Conservation (phyloP, 768 basidiomycete genomes). For the Suillus discolor region DNA sequence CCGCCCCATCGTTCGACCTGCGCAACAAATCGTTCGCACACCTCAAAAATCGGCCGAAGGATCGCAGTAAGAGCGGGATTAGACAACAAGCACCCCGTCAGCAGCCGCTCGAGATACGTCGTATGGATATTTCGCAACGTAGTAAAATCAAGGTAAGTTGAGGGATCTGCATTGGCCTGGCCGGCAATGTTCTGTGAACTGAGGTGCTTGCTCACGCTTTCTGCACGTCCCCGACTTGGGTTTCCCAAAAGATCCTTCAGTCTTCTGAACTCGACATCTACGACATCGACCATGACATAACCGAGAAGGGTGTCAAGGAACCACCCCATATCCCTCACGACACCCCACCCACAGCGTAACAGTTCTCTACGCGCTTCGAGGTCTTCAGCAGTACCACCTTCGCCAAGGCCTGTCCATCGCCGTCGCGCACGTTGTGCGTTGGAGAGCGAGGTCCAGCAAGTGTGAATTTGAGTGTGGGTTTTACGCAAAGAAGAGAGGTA, state of each 20-base stretch:
- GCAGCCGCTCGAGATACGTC: conserved; percentile 75
- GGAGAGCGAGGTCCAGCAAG: conserved; percentile 84
- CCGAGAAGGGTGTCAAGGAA: conserved; percentile 82
- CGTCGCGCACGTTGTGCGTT: conserved; percentile 83
- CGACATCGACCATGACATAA: conserved; percentile 90
- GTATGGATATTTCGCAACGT: conserved; percentile 82
- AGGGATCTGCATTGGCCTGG: conserved; percentile 15
- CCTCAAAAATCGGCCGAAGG: conserved; percentile 73
- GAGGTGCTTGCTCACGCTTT: conserved; percentile 18
- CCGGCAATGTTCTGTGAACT: conserved; percentile 12
- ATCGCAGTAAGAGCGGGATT: conserved; percentile 62
- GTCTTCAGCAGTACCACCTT: conserved; percentile 81
- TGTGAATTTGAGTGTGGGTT: conserved; percentile 77
- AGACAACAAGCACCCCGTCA: conserved; percentile 78
- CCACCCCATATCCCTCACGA: conserved; percentile 89
- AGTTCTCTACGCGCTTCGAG: conserved; percentile 62
- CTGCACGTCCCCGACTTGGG: conserved; percentile 21
- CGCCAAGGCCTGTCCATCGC: conserved; percentile 84
- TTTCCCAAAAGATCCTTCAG: conserved; percentile 61
- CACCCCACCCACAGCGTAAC: conserved; percentile 83
- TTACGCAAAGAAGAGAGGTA: conserved; percentile 85
- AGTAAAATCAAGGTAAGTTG: conserved; percentile 74
- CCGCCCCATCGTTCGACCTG: conserved; percentile 93
- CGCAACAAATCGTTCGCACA: conserved; percentile 86
- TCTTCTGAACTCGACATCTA: conserved; percentile 79